Evolutionary conservation across 2,329 filamentous ascomycete genomes (phyloP), one percentile per base, ranked within the genome.

Genomic region (Colletotrichum sp.): DNA sequence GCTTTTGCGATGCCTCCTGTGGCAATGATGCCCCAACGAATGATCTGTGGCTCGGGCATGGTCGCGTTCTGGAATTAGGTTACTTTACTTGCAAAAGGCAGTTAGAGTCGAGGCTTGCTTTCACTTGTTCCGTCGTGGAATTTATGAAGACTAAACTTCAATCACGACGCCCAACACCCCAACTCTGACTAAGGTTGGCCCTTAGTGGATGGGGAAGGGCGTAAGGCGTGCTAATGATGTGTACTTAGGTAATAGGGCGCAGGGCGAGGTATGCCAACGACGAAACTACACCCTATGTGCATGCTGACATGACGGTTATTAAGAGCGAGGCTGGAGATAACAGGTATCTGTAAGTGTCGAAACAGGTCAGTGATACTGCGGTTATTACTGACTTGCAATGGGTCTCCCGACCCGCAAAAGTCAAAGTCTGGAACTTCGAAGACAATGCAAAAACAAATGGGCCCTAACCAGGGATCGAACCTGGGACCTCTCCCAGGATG

Each of bases 11-110:
- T 92, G 79, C 89, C 86, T 68, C 90, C 90, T 2, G 90, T 92
- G 82, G 90, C 90, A 85, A 92, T 85, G 82, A 92, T 92, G 78
- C 90, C 90, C 90, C 90, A 92, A 84, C 85, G 88, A 71, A 91
- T 75, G 59, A 86, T 89, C 79, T 86, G 88, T 6, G 90, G 87
- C 80, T 87, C 82, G 86, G 88, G 87, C 12, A 77, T 82, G 80
- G 44, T 52, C 44, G n/a, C 7, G n/a, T 52, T 24, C n/a, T 6
- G n/a, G n/a, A 52, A 10, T 22, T 7, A 22, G n/a, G n/a, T 0
- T 22, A 52, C 10, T 13, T 52, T 2, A 52, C 10, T 13, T 8
- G 44, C 12, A 22, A 4, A 13, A 13, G 12, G n/a, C 2, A 13
- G n/a, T 13, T 13, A 13, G n/a, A 52, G 7, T 22, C n/a, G 10